Base-by-base conservation (phyloP, 1,139 yeast species). In the Blastobotrys apis region DNA sequence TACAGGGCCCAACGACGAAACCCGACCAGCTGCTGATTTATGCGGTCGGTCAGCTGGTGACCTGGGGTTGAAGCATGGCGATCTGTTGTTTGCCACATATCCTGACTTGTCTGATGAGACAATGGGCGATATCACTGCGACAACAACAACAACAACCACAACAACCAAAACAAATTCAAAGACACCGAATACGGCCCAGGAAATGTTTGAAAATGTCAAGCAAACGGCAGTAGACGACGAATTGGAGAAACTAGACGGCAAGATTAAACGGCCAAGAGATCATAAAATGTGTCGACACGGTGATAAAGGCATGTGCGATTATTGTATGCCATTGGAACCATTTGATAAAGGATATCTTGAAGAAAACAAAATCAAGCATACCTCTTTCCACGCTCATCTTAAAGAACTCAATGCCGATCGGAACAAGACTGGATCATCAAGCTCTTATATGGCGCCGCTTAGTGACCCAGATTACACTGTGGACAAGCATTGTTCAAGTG, bases 281-380 rank as follows among this genome's bases (percentile, higher is more conserved):
- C 52, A 59, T 13, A 62, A 66, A 4, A 71, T 88, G 58, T 92
- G 98, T 63, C 78, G 82, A 47, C 98, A 94, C 62, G 87, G 94
- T 3, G 90, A 81, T 31, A 84, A 83, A 56, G 98, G 97, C 2
- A 92, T 92, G 98, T 92, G 98, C 65, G 98, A 92, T 57, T 87
- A 88, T 61, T 92, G 98, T 62, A 81, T 94, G 42, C 97, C 98
- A 0, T 69, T 94, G 47, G 96, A 95, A 37, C 97, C 98, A 1
- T 94, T 92, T 85, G 97, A 92, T 64, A 74, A 75, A 48, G 77
- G 73, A 21, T 90, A 88, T 62, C 82, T 81, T 52, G 78, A 78
- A 44, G 83, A 81, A 50, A 72, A 90, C 54, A 80, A 78, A 22
- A 86, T 90, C 62, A 94, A 94, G 64, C 98, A 92, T 64, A 70